Base-by-base conservation (phyloP, 768 basidiomycete genomes). In the Tremella mesenterica region DNA sequence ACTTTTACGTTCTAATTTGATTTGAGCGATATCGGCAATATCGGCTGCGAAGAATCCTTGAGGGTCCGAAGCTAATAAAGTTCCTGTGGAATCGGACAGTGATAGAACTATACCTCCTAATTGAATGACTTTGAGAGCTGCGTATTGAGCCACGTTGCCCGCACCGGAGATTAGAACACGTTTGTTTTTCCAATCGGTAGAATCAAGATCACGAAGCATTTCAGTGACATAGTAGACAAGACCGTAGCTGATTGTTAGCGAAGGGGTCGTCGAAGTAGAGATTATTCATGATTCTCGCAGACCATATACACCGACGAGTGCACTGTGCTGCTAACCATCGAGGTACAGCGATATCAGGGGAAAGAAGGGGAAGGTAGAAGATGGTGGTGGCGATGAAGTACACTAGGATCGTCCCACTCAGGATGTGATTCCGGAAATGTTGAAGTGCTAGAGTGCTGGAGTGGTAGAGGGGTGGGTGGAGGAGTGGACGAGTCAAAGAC, bases 221-320 rank as follows among this genome's bases (percentile, higher is more conserved):
- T 83, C 81, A 63, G 81, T 77, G 62, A 84, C 82, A 70, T 80
- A 86, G 79, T 85, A 86, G 72, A 86, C 82, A 65, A 85, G 75
- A 65, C 84, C 84, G 70, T 81, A 85, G 27, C 83, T 83, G 39
- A 80, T 81, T 18, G 81, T 82, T 23, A 41, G 38, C 38, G n/a
- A n/a, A n/a, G n/a, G n/a, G n/a, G n/a, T n/a, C n/a, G n/a, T n/a
- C n/a, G n/a, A n/a, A n/a, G n/a, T n/a, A n/a, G n/a, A n/a, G n/a
- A n/a, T n/a, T n/a, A n/a, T n/a, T n/a, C n/a, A n/a, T n/a, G n/a
- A n/a, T n/a, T n/a, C n/a, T n/a, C n/a, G n/a, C n/a, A n/a, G n/a
- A n/a, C n/a, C n/a, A n/a, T n/a, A n/a, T n/a, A n/a, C n/a, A n/a
- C n/a, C n/a, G n/a, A n/a, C n/a, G n/a, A n/a, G n/a, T n/a, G n/a